A percentile compares a stretch with the other conserved stretches of the same genome.
phyloP scores from a whole-genome alignment of 1,139 yeast species.

The Zygosaccharomyces sapae region DNA sequence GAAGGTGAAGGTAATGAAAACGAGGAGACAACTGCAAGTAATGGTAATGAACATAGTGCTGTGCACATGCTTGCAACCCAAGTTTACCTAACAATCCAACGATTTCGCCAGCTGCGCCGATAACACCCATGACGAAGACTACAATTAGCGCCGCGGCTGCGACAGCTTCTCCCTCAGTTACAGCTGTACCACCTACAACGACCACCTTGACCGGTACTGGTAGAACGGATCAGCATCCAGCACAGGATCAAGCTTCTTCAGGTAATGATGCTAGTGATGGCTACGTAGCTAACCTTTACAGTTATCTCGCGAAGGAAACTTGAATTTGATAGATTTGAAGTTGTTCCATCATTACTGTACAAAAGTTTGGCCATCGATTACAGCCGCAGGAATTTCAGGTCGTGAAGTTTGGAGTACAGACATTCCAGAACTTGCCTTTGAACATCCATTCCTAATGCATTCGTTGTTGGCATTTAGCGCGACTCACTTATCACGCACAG shows the following conservation, averaged over 20 bases:
- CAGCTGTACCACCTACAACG: slow-evolving; percentile 12
- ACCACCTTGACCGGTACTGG: slow-evolving; percentile 11
- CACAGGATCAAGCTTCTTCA: slow-evolving; percentile 19
- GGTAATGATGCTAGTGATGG: slow-evolving; percentile 13
- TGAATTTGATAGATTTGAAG: slow-evolving; percentile 74
- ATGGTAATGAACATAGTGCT: slow-evolving; percentile 8
- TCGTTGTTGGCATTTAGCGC: slow-evolving; percentile 86
- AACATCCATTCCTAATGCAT: slow-evolving; percentile 88
- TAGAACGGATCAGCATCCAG: slow-evolving; percentile 13
- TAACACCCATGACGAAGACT: slow-evolving; percentile 28
- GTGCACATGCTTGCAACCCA: slow-evolving; percentile 15
- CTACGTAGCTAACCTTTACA: slow-evolving; percentile 23
- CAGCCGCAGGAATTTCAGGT: slow-evolving; percentile 86
- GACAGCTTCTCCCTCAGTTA: slow-evolving; percentile 15
- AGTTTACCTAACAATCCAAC: slow-evolving; percentile 25
- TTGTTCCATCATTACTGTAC: slow-evolving; percentile 85
- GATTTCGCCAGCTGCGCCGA: slow-evolving; percentile 29
- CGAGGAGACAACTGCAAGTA: slow-evolving; percentile 1
- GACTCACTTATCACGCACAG: slow-evolving; percentile 77
- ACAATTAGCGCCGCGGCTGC: slow-evolving; percentile 13
- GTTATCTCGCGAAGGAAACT: slow-evolving; percentile 34
- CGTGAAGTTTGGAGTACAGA: slow-evolving; percentile 83
- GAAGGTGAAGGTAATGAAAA: slow-evolving; percentile 4
- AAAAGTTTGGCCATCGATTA: slow-evolving; percentile 78
- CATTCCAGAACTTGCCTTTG: slow-evolving; percentile 83